Evolutionary conservation across 2,329 filamentous ascomycete species (phyloP), one percentile per base, ranked within the genome.

Genomic region (Coccinonectria pachysandricola): DNA sequence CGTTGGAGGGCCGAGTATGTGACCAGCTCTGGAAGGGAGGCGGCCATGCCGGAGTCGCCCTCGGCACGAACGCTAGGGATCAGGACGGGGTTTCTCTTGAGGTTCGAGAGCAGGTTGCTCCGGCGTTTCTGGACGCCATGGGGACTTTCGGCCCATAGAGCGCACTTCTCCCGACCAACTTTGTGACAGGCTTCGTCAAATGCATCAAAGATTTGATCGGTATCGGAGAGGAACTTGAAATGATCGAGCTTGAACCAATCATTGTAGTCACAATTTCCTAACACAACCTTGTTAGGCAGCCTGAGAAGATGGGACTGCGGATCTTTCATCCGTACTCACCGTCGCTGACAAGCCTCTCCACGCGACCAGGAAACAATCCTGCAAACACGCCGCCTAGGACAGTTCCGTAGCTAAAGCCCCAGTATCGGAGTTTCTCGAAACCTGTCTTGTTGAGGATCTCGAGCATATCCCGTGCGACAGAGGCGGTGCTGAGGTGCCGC

Each of bases 331-430:
- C n/a, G n/a, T 10, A 34, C 57, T 47, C 32, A 60, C 62, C 64
- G 33, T 71, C 68, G 28, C 64, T 62, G 3, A 69, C 59, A 7
- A 71, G 44, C 9, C 65, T 53, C 21, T 61, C 64, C 1, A 71
- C 58, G 22, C 54, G 54, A 15, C 68, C 61, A 2, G 66, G 67
- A 28, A 59, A 70, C 49, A 71, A 54, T 3, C 62, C 54, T 3
- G 66, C 66, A 41, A 70, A 69, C 0, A 60, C 60, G 8, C 59
- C 62, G 4, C 67, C 68, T 0, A 72, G 52, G 3, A 69, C 42
- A 6, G 65, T 68, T 7, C 67, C 67, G 34, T 71, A 71, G 35
- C 64, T 69, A 31, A 69, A 62, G 1, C 67, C 68, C 65, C 65
- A 71, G 41, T 68, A 71, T 22, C 52, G 54, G 6, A 68, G 49